These are phyloP conservation scores for Gnaphalium uliginosum DNA, from an alignment of 129 eudicot genomes.

Conservation along the genomic window DNA sequence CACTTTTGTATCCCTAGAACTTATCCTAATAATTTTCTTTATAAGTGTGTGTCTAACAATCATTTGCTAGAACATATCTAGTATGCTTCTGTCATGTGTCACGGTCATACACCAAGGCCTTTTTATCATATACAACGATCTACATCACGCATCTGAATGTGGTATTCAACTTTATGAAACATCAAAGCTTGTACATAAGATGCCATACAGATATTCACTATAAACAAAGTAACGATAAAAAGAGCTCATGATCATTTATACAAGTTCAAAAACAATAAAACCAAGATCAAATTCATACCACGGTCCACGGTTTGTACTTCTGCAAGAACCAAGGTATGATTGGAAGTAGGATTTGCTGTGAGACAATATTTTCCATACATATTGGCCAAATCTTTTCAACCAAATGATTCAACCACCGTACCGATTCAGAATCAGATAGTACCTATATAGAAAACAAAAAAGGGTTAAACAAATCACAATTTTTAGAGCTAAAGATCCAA, in stretches of 20 bases:
- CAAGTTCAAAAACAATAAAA: background rate
- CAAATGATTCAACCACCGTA: constrained; percentile 88
- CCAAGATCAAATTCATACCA: constrained; percentile 47
- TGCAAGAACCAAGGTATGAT: constrained; percentile 94
- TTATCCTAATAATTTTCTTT: background rate
- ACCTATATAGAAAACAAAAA: constrained; percentile 44
- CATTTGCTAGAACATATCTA: constrained; percentile 2
- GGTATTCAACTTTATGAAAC: constrained; percentile 6
- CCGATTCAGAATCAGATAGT: constrained; percentile 85
- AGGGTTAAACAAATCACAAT: background rate
- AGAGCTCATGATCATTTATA: background rate
- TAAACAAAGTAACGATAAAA: constrained; percentile 11
- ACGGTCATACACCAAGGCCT: constrained; percentile 3
- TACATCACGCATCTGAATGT: constrained; percentile 8
- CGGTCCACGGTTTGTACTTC: constrained; percentile 97
- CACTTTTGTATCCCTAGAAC: background rate
- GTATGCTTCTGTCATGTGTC: background rate
- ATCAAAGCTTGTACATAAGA: constrained; percentile 10
- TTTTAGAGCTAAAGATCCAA: constrained; percentile 18
- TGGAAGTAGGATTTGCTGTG: constrained; percentile 84
- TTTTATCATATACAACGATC: constrained; percentile 1
- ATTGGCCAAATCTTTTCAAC: constrained; percentile 87
- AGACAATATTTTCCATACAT: constrained; percentile 81
- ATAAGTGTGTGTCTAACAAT: background rate
- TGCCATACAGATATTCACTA: background rate